phyloP scores from a whole-genome alignment of 495 filamentous ascomycete species.

The Chaetomidium leptoderma region DNA sequence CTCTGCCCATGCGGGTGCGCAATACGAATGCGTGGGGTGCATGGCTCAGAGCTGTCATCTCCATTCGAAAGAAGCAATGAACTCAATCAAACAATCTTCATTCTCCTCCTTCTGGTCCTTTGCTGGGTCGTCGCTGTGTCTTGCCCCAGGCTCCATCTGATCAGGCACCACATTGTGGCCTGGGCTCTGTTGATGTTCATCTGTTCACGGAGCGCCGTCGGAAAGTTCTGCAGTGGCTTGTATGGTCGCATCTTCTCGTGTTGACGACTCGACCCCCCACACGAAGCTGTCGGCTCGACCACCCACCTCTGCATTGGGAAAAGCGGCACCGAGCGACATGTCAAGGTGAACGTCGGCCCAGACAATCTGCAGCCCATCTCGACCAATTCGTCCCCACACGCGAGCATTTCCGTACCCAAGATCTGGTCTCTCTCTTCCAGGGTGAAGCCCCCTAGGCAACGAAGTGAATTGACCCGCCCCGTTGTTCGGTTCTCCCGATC shows the following conservation, averaged over 20 bases:
- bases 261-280: background rate
- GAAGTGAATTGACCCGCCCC: background rate
- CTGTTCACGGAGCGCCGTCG: background rate
- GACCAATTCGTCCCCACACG: background rate
- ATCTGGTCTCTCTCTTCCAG: background rate
- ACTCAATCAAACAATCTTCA: background rate
- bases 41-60: background rate
- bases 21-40: background rate
- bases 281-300: background rate
- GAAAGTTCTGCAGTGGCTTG: background rate
- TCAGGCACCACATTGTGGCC: background rate
- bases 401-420: no score
- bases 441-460: background rate
- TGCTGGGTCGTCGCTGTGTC: no score
- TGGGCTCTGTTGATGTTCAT: background rate
- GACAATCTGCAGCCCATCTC: background rate
- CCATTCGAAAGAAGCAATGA: background rate
- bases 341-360: background rate
- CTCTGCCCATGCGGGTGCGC: background rate
- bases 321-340: background rate
- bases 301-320: background rate
- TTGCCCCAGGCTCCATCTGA: background rate
- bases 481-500: background rate
- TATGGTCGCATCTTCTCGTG: slow-evolving; percentile 6
- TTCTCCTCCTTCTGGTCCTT: background rate